Base-by-base conservation (phyloP, 192 early-diverging fungal species). In the Coemansia sp. region DNA sequence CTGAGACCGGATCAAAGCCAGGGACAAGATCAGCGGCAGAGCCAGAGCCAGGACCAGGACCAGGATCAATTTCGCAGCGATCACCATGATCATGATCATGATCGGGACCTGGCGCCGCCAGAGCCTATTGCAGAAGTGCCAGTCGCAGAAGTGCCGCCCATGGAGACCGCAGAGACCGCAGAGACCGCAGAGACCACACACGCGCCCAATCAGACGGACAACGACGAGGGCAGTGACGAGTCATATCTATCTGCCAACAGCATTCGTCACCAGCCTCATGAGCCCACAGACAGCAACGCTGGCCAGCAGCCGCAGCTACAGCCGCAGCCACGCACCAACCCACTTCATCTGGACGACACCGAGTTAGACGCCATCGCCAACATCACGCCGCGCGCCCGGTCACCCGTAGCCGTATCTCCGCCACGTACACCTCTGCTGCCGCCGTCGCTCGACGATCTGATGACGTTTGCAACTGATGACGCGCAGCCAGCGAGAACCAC, bases 331-430 rank as follows among this genome's bases (percentile, higher is more conserved):
- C 2, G n/a, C 22, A 8, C 15, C 22, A 15, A 51, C 35, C 74
- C 74, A 37, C 67, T 82, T 17, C 52, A 57, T 8, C 64, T 82
- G 4, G 68, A 66, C 32, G 64, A 57, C 6, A 35, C 20, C 48
- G 79, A 82, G 63, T 72, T 82, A 8, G 79, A 82, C 34, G 74
- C 72, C 4, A 82, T 82, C 14, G 79, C 79, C 56, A 76, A 39
- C 34, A 57, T 76, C 37, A 56, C 36, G 28, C 45, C 59, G 8
- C 51, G 66, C 0, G 8, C 14, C 12, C 60, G 61, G 58, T 51
- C 51, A 38, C 22, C 35, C 0, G 3, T 18, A 15, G 4, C 61
- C 9, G 12, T 20, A 18, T 45, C 41, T 11, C 43, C 41, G 6
- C 51, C 36, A 34, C 64, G 15, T 11, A 54, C 34, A 15, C 52